These are phyloP conservation scores for Syzygium jambos DNA, from an alignment of 345 rosid genomes.

Conservation along the genomic window DNA sequence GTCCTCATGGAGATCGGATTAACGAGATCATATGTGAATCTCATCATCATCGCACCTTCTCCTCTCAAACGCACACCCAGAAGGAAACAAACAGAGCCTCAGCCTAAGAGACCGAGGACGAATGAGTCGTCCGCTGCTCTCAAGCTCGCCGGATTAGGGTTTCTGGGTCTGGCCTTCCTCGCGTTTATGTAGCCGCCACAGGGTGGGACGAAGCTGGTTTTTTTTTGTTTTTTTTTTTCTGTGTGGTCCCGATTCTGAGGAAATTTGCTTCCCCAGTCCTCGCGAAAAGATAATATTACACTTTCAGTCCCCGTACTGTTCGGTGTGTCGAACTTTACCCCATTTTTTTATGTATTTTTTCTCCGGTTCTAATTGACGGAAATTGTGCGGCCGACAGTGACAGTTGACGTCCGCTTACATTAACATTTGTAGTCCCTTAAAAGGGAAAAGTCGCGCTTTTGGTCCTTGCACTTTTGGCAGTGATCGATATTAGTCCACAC, in stretches of 20 bases:
- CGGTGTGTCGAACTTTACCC: neutral
- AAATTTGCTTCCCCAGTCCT: neutral
- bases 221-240: neutral
- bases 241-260: neutral
- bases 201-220: neutral
- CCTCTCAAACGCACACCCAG: neutral
- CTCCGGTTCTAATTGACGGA: neutral
- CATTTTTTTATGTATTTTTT: neutral
- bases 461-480: neutral
- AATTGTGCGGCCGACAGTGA: neutral
- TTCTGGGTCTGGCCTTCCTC: neutral
- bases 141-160: neutral
- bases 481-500: neutral
- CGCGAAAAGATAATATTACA: neutral
- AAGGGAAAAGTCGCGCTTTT: neutral
- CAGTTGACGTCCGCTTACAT: fast-evolving
- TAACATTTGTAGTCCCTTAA: neutral
- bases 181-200: neutral
- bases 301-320: neutral
- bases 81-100: neutral
- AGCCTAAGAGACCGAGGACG: fast-evolving
- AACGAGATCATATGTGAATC: slow-evolving; percentile 15
- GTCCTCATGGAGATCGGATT: slow-evolving; percentile 23
- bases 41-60: slow-evolving; percentile 21
- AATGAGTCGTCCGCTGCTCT: neutral